Base-by-base conservation (phyloP, 768 basidiomycete species). In the Clathrus columnatus region DNA sequence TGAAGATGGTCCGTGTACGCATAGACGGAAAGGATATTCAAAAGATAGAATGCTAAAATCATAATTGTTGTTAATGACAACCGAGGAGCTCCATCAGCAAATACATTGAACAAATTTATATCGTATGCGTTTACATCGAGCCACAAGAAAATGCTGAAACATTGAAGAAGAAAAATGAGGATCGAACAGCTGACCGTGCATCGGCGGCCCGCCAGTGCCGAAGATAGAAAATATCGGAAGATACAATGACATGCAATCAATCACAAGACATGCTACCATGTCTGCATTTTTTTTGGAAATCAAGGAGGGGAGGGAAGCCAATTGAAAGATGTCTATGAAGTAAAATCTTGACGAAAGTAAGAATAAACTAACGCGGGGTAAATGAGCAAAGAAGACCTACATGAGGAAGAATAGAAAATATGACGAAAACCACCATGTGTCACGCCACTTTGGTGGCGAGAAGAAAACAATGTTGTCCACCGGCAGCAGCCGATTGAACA, bases 401-500 rank as follows among this genome's bases (percentile, higher is more conserved):
- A 36, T 14, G 36, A 36, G 36, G n/a, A 11, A 36, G 36, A 11
- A 11, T 36, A 4, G n/a, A 11, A 47, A 18, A 20, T 14, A 47
- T 23, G 26, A 47, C 14, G 46, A 47, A 47, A 47, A 36, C 14
- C 14, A 36, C 11, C 14, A 36, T 14, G n/a, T n/a, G 36, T 36
- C n/a, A 26, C 28, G 21, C 48, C 8, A 21, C n/a, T 23, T 57
- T 50, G n/a, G 27, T 32, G 17, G 56, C 59, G 18, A 60, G 57
- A 21, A 60, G 57, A 18, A 60, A n/a, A 53, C 59, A 60, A 43
- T 60, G 59, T 43, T 60, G 59, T 21, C 59, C 59, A 26, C 59
- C 59, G 7, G 59, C 57, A 16, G 41, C 44, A 24, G 56, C 56
- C 32, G 30, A 21, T 43, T 60, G 57, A 26, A 60, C 51, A 26